Evolutionary conservation across 169 alveolate genomes (phyloP), one percentile per base, ranked within the genome.

Genomic region (Plasmodium yoelii): DNA sequence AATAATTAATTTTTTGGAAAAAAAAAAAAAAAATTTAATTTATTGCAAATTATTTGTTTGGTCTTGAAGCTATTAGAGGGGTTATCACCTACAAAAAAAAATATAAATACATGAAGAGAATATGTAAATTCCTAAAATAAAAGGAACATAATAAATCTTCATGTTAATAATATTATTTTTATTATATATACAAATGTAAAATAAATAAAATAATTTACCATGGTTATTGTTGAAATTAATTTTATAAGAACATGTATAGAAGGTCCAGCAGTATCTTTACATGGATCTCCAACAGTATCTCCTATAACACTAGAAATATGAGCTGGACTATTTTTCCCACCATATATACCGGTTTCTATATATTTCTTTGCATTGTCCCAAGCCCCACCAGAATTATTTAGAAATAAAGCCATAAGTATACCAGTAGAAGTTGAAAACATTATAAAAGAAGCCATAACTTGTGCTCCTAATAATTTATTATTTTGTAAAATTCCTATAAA

Each of bases 241-340:
- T 95, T 95, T 61, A 95, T 93, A 19, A 94, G 88, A 61, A 94
- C 96, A 72, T 93, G 94, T 18, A 94, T 90, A 47, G 93, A 64
- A 24, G 97, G 98, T 6, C 98, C 98, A 68, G 97, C 95, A n/a
- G 98, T 96, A 87, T 96, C 98, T 89, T 96, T 96, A 44, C 96
- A 89, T 47, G 98, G 98, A 72, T 96, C 98, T 15, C 98, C 98
- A 63, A 95, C 98, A 28, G 98, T 95, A 82, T 95, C 98, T 69
- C 98, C 98, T 55, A 86, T 88, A 3, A 93, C 95, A 56, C 96
- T 89, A 9, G 95, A 93, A 75, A 91, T 94, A 74, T 92, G 96
- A 9, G 93, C 94, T 1, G 91, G 95, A 47, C 94, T 80, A 53
- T 87, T 87, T 64, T 94, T 94, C 13, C 95, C 95, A 0, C 95